These are phyloP conservation scores for Olyra latifolia DNA, from an alignment of 176 grass and related monocot genomes.

Conservation along the genomic window DNA sequence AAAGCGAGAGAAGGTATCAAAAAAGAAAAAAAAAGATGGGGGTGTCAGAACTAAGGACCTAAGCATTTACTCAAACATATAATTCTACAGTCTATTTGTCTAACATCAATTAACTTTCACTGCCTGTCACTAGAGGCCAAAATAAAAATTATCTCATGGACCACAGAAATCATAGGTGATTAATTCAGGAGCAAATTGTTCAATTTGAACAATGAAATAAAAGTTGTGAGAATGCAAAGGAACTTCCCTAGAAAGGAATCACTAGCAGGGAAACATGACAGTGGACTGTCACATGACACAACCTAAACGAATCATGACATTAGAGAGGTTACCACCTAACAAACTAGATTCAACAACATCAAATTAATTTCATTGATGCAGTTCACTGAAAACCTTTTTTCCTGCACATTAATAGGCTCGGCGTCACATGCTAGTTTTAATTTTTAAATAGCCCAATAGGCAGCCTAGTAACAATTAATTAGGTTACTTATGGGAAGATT, in stretches of 20 bases:
- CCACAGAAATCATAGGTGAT: not conserved
- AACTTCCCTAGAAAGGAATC: not conserved
- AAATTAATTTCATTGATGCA: not conserved
- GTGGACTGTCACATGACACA: not conserved
- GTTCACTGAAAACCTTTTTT: not conserved
- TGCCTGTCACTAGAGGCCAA: not conserved
- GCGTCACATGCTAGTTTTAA: not conserved
- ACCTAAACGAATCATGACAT: not conserved
- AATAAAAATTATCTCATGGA: not conserved
- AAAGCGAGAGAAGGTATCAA: too few relatives aligned
- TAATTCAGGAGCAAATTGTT: not conserved
- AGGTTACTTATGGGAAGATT: not conserved
- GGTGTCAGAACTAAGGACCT: not conserved
- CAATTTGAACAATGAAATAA: not conserved
- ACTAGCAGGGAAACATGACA: not conserved
- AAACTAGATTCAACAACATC: conserved; percentile 9
- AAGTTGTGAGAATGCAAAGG: not conserved
- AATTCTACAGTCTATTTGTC: not conserved
- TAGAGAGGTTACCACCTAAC: too few relatives aligned
- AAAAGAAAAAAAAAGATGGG: not conserved
- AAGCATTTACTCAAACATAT: not conserved
- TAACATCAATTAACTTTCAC: not conserved
- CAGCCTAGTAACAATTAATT: not conserved
- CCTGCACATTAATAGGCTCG: not conserved
- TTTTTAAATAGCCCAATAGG: not conserved